Evolutionary conservation across 768 basidiomycete species (phyloP).

Genomic region (Trichaptum fuscoviolaceum): DNA sequence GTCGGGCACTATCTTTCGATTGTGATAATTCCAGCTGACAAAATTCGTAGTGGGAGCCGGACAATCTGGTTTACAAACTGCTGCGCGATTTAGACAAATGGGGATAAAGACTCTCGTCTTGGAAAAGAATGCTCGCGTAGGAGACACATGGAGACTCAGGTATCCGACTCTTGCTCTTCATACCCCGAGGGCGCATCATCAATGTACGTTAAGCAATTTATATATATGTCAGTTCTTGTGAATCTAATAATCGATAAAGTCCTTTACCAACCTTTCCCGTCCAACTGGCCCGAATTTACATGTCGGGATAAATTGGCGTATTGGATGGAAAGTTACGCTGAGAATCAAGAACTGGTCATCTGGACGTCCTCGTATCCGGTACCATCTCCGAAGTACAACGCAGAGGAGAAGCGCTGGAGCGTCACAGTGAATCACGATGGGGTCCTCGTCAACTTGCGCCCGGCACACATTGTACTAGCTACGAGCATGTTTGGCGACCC

Average conservation of each 20-base stretch:
- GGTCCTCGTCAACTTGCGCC: conserved; percentile 24
- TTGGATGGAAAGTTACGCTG: conserved; percentile 39
- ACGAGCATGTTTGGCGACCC: conserved; percentile 33
- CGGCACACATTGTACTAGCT: conserved; percentile 36
- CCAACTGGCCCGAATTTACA: conserved; percentile 36
- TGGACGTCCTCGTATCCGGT: conserved; percentile 34
- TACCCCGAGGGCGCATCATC: conserved; percentile 18
- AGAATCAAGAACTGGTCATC: conserved; percentile 35
- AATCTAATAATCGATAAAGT: conserved; percentile 20
- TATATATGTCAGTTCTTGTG: conserved; percentile 1
- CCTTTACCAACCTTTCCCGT: conserved; percentile 34
- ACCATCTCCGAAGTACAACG: conserved; percentile 30
- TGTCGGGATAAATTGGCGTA: conserved; percentile 38
- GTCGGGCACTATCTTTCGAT: conserved; percentile 21
- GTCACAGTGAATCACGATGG: conserved; percentile 29
- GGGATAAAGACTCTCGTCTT: conserved; percentile 33
- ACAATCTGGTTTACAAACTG: conserved; percentile 38
- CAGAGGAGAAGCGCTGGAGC: conserved; percentile 27
- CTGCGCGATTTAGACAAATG: conserved; percentile 38
- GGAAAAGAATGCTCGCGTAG: conserved; percentile 29
- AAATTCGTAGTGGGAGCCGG: conserved; percentile 35
- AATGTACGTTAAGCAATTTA: conserved; percentile 19
- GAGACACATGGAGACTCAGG: conserved; percentile 39
- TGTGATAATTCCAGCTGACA: conserved; percentile 1
- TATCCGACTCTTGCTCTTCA: conserved; percentile 40